phyloP scores from a whole-genome alignment of 2,329 filamentous ascomycete genomes.

The Aspergillus piperis region DNA sequence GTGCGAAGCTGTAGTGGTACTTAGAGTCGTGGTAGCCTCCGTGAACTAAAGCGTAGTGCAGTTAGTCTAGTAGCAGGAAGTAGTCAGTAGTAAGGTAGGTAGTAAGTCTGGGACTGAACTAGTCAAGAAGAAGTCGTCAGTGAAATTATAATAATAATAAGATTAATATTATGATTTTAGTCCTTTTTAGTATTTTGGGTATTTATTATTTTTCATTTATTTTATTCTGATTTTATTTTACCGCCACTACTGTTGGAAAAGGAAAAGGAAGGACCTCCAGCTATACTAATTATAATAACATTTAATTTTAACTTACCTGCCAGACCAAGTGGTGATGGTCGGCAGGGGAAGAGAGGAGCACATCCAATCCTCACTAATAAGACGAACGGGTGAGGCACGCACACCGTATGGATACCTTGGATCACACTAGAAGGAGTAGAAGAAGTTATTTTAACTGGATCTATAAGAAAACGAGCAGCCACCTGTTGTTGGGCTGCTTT shows the following conservation, averaged over 20 bases:
- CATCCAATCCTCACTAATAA: not conserved
- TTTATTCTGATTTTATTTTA: not conserved
- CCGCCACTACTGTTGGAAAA: not conserved
- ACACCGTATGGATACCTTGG: too few relatives aligned
- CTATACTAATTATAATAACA: conserved; percentile 10
- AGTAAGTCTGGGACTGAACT: conserved; percentile 7
- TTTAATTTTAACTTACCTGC: conserved; percentile 10
- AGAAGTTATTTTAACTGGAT: too few relatives aligned
- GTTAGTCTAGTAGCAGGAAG: not conserved
- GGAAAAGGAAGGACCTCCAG: not conserved
- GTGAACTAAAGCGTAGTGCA: not conserved
- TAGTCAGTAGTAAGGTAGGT: not conserved
- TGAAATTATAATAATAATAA: conserved; percentile 1
- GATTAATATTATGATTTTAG: not conserved
- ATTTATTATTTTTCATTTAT: not conserved
- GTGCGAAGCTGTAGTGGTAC: conserved; percentile 17
- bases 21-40: conserved; percentile 2
- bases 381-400: too few relatives aligned
- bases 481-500: too few relatives aligned
- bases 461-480: too few relatives aligned
- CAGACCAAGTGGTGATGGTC: not conserved
- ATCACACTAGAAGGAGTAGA: too few relatives aligned
- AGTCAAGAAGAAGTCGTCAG: conserved; percentile 2
- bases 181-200: not conserved
- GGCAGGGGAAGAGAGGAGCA: not conserved